Base-by-base conservation (phyloP, 2,329 filamentous ascomycete genomes). In the Colletotrichum sp. region DNA sequence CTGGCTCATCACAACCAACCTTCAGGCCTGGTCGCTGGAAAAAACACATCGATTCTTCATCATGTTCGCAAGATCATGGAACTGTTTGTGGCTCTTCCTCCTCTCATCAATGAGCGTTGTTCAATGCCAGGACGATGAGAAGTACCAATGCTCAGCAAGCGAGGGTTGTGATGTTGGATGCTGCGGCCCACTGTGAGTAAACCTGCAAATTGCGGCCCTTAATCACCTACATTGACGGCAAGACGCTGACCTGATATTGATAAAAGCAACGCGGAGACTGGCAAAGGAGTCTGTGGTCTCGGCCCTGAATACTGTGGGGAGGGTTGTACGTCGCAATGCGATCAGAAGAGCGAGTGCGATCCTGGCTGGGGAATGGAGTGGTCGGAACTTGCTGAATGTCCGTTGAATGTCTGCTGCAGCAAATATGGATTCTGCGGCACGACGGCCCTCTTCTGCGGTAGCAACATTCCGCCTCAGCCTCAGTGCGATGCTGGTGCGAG, bases 331-430 rank as follows among this genome's bases (percentile, higher is more conserved):
- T 81, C 79, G 4, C 76, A 73, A 24, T 84, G 82, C 60, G 63
- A 80, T n/a, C 71, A 77, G 18, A 82, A 81, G 69, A 76, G 72
- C 57, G 77, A 82, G 60, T 84, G 83, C 70, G 80, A 83, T 75
- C 81, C 81, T 7, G 82, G 82, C 34, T 83, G 81, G 80, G 82
- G 83, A 0, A 49, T 60, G 8, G 34, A 81, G 65, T 83, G 78
- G 76, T 79, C 78, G 18, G 59, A 78, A 32, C 62, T 76, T 2
- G 24, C 66, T 10, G 77, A 79, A 16, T 86, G 85, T 71, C 84
- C 84, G 3, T 80, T 86, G 21, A 85, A 86, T 71, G 84, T 85
- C 16, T 87, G 76, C 73, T 78, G 49, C 52, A 72, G 63, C 12
- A 26, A 72, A 32, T 78, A 68, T 49, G 74, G 74, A 16, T 78